These are phyloP conservation scores for Glonium stellatum DNA, from an alignment of 495 filamentous ascomycete species.

Conservation along the genomic window DNA sequence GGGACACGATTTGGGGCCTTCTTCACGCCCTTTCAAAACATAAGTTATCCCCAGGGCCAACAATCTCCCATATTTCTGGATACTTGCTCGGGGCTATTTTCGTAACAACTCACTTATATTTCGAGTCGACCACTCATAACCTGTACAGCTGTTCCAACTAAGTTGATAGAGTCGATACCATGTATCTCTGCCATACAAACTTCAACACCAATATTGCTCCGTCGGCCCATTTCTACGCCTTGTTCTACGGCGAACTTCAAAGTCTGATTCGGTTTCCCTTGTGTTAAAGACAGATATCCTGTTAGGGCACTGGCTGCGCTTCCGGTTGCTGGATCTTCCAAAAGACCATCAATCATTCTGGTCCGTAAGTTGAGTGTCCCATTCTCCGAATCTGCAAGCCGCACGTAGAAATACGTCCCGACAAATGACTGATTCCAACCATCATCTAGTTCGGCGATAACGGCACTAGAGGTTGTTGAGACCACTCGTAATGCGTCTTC, in stretches of 20 bases:
- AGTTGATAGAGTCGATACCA: constrained; percentile 27
- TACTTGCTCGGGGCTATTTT: too few species aligned
- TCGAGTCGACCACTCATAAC: constrained; percentile 34
- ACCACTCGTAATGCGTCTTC: constrained; percentile 42
- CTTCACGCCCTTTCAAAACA: too few species aligned
- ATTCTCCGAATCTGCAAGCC: constrained; percentile 31
- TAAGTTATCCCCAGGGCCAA: too few species aligned
- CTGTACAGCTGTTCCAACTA: constrained; percentile 33
- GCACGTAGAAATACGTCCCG: constrained; percentile 50
- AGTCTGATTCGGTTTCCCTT: constrained; percentile 29
- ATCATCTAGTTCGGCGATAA: constrained; percentile 39
- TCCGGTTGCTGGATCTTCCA: constrained; percentile 67
- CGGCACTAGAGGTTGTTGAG: constrained; percentile 9
- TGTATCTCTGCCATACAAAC: constrained; percentile 33
- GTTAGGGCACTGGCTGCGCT: constrained; percentile 53
- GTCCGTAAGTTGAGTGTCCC: constrained; percentile 34
- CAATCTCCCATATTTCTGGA: too few species aligned
- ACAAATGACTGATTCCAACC: constrained; percentile 52
- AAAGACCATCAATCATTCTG: constrained; percentile 49
- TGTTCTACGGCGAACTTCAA: constrained; percentile 53
- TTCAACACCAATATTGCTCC: constrained; percentile 51
- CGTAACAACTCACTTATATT: too few species aligned
- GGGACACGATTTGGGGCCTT: too few species aligned
- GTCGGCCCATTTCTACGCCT: constrained; percentile 72
- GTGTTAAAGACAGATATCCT: constrained; percentile 49